phyloP scores from a whole-genome alignment of 768 basidiomycete genomes.

The Rhizopogon roseolus region DNA sequence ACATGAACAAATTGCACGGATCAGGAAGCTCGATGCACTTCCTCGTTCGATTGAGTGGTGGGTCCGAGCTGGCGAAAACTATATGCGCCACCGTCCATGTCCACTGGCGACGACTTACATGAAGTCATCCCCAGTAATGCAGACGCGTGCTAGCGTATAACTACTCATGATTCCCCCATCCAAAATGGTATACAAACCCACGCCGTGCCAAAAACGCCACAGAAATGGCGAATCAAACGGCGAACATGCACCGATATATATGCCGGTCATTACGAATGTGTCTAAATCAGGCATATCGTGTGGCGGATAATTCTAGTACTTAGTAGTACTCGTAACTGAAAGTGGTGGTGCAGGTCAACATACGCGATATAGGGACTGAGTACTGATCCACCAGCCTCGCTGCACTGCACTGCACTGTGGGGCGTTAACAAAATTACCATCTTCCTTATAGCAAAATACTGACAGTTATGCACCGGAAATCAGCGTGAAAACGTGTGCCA shows the following conservation, averaged over 20 bases:
- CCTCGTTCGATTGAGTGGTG: not conserved
- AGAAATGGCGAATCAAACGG: not conserved
- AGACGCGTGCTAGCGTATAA: not conserved
- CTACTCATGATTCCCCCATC: not conserved
- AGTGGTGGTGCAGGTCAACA: not conserved
- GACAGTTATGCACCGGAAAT: too few relatives aligned
- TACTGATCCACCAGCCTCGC: not conserved
- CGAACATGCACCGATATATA: not conserved
- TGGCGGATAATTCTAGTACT: not conserved
- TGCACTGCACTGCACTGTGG: not conserved
- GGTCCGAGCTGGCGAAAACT: not conserved
- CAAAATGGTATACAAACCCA: not conserved
- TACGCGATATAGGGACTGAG: not conserved
- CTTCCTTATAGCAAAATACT: not conserved
- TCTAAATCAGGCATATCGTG: not conserved
- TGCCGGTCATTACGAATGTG: not conserved
- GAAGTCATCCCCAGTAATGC: not conserved
- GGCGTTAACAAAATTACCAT: not conserved
- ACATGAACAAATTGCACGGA: not conserved
- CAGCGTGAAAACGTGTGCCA: not conserved
- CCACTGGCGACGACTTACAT: too few relatives aligned
- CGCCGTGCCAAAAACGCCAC: not conserved
- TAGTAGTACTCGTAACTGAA: not conserved
- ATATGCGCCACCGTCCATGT: too few relatives aligned
- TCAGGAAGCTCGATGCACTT: not conserved